Evolutionary conservation across 768 basidiomycete genomes (phyloP).

Genomic region (Leucocoprinus leucothites): DNA sequence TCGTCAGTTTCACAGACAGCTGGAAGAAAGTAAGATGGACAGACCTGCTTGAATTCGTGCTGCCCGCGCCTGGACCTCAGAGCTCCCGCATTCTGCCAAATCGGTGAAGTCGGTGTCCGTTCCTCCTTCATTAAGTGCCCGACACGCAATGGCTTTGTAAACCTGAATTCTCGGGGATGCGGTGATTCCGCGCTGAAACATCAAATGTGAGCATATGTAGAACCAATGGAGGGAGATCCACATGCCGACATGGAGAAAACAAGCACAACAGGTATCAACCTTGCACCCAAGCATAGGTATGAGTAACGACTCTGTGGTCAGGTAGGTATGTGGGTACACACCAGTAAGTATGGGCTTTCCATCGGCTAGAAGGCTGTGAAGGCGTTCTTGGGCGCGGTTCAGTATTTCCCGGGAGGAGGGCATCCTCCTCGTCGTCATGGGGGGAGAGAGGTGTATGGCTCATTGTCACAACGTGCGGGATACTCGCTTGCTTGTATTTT

Average conservation of each 20-base stretch:
- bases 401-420: constrained; percentile 1
- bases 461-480: neutral
- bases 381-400: neutral
- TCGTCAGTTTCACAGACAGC: neutral
- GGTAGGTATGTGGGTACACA: constrained; percentile 19
- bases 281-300: constrained; percentile 23
- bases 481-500: neutral
- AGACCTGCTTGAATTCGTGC: constrained; percentile 68
- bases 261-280: constrained; percentile 73
- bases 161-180: constrained; percentile 78
- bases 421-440: constrained; percentile 8
- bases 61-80: constrained; percentile 64
- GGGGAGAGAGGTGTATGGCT: neutral
- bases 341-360: constrained; percentile 45
- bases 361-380: constrained; percentile 11
- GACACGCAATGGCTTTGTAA: constrained; percentile 74
- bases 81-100: constrained; percentile 30
- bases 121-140: constrained; percentile 36
- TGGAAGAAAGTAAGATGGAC: constrained; percentile 14
- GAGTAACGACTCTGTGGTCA: neutral
- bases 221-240: constrained; percentile 8
- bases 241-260: constrained; percentile 64
- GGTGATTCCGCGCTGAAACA: constrained; percentile 69
- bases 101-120: constrained; percentile 17
- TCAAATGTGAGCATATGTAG: constrained; percentile 10